phyloP scores from a whole-genome alignment of 2,329 filamentous ascomycete genomes.

The Microsporum canis region DNA sequence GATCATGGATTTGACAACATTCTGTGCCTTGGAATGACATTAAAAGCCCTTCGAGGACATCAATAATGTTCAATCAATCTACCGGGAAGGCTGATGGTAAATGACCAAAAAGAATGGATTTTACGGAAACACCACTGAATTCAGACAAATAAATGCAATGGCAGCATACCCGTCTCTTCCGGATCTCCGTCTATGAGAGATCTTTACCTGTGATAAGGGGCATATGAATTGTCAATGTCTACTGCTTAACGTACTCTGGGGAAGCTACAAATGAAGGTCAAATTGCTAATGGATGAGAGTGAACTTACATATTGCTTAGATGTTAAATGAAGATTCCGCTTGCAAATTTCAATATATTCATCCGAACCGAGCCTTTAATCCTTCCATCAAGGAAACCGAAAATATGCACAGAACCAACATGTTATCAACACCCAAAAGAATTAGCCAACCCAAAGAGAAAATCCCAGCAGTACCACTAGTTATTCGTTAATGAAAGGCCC shows the following conservation, averaged over 20 bases:
- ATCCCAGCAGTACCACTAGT: background rate
- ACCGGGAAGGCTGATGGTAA: background rate
- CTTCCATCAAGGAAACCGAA: background rate
- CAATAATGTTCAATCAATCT: too few relatives aligned
- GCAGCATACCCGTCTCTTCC: background rate
- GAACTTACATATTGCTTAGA: background rate
- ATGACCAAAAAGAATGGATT: background rate
- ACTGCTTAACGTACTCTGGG: background rate
- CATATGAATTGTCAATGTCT: background rate
- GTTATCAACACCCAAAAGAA: background rate
- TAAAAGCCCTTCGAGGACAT: too few relatives aligned
- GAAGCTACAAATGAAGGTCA: background rate
- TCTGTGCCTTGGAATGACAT: too few relatives aligned
- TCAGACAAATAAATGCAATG: background rate
- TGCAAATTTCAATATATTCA: background rate
- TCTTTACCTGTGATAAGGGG: too few relatives aligned
- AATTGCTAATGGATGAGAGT: background rate
- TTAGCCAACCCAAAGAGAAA: background rate
- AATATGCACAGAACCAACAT: background rate
- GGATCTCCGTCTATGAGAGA: background rate
- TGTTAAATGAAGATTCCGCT: background rate
- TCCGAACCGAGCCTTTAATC: background rate
- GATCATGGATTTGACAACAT: too few relatives aligned
- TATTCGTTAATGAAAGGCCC: background rate
- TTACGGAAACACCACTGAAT: background rate